A percentile compares a stretch with the other conserved stretches of the same genome.
These are phyloP conservation scores for Phytophthora hybrid DNA, from an alignment of 352 stramenopile genomes.

Conservation along the genomic window DNA sequence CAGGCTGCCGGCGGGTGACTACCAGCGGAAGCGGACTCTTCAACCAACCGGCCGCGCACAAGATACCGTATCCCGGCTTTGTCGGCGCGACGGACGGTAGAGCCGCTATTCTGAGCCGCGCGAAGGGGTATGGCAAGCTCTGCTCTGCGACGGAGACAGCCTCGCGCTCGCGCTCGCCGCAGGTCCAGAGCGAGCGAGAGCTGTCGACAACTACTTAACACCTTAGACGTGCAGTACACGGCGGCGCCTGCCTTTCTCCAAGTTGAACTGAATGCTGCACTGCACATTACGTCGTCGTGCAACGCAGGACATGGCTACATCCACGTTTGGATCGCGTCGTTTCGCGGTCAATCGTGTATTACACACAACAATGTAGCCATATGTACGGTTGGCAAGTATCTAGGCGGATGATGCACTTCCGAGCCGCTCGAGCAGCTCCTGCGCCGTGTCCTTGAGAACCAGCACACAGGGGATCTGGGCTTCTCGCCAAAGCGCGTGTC, in stretches of 20 bases:
- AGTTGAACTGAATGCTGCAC: neutral
- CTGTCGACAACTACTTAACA: slow-evolving; percentile 12
- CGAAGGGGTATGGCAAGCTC: neutral
- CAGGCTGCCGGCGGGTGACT: slow-evolving; percentile 19
- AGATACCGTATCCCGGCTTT: slow-evolving; percentile 36
- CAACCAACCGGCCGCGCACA: slow-evolving; percentile 21
- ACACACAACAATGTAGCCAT: slow-evolving; percentile 13
- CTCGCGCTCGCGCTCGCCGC: neutral
- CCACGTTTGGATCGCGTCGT: slow-evolving; percentile 32
- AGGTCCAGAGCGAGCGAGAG: neutral
- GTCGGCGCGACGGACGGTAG: slow-evolving; percentile 7
- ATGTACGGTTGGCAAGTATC: neutral
- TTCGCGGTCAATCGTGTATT: slow-evolving; percentile 21
- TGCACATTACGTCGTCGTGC: neutral
- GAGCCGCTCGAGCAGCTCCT: slow-evolving; percentile 41
- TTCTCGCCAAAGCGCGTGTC: slow-evolving; percentile 57
- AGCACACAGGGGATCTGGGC: slow-evolving; percentile 77
- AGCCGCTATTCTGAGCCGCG: slow-evolving; percentile 4
- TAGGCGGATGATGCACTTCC: neutral
- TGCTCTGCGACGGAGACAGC: slow-evolving; percentile 25
- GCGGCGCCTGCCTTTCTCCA: neutral
- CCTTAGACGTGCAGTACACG: neutral
- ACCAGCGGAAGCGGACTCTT: slow-evolving; percentile 26
- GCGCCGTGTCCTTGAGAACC: slow-evolving; percentile 43
- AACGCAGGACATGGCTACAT: slow-evolving; percentile 3